Base-by-base conservation (phyloP, 2,329 filamentous ascomycete species). In the Botrytis fragariae region DNA sequence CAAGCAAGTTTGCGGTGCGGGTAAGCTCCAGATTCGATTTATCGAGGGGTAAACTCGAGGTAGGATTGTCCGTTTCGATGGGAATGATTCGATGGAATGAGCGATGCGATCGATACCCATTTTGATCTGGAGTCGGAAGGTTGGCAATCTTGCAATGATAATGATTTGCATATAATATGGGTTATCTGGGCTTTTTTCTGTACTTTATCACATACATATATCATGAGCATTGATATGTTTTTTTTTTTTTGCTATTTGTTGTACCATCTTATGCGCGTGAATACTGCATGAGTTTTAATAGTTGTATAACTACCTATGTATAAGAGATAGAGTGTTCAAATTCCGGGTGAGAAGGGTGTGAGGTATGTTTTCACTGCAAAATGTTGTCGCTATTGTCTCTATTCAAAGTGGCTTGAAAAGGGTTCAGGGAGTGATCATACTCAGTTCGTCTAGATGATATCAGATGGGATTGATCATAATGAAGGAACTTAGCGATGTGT, bases 61-160 rank as follows among this genome's bases (percentile, higher is more conserved):
- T 20, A 25, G n/a, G 32, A 37, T 32, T 10, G 7, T 25, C n/a
- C 44, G 62, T 1, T 48, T 48, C 22, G 5, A 42, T 42, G 48
- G 48, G 48, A 42, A 68, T 42, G n/a, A 68, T 29, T 57, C 48
- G 48, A 68, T 51, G 14, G 32, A 4, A 42, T 20, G 48, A 69
- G 48, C 45, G 22, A 37, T 32, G 48, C 65, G 51, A 32, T 57
- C 37, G 35, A 57, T 69, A 69, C 65, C 65, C 65, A 44, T 69
- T 69, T 57, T 69, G 51, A 69, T 57, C 48, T 69, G 48, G 65
- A 69, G 65, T 69, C 65, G 57, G 32, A 32, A 25, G 48, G 65
- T 59, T 69, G 48, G 48, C n/a, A 32, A 42, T 69, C 48, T 44
- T 69, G 51, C 65, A 69, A 69, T 32, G n/a, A 37, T 42, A 57